These are phyloP conservation scores for Linum trigynum DNA, from an alignment of 345 rosid species.

Conservation along the genomic window DNA sequence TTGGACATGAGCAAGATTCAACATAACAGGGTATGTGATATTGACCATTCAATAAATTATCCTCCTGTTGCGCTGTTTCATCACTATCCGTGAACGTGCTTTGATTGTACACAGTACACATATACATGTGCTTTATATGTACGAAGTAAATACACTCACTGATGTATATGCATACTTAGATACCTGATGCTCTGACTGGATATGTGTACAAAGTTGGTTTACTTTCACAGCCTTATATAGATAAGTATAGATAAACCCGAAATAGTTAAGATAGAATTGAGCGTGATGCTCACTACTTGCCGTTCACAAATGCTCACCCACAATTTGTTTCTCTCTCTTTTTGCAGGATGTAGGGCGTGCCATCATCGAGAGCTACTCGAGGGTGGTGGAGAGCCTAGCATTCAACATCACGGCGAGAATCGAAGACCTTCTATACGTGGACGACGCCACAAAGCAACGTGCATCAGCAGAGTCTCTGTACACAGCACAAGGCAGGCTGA, in stretches of 20 bases:
- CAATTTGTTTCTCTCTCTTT: neutral
- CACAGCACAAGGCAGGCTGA: slow-evolving; percentile 13
- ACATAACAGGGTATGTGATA: slow-evolving; percentile 1
- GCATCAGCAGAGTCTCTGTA: slow-evolving; percentile 20
- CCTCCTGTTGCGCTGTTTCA: neutral
- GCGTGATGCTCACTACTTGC: too few relatives aligned
- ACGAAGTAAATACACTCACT: too few relatives aligned
- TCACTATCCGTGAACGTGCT: too few relatives aligned
- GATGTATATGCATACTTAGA: too few relatives aligned
- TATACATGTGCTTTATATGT: too few relatives aligned
- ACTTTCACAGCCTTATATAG: too few relatives aligned
- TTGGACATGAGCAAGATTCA: slow-evolving; percentile 8
- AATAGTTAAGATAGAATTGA: too few relatives aligned
- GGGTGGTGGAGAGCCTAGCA: slow-evolving; percentile 42
- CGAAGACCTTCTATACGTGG: slow-evolving; percentile 35
- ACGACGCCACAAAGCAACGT: slow-evolving; percentile 35
- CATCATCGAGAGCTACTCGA: slow-evolving; percentile 43
- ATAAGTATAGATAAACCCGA: too few relatives aligned
- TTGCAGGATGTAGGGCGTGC: slow-evolving; percentile 43
- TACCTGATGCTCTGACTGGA: too few relatives aligned
- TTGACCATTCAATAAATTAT: too few relatives aligned
- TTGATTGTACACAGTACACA: too few relatives aligned
- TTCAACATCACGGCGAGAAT: slow-evolving; percentile 34
- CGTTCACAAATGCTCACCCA: neutral
- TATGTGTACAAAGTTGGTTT: too few relatives aligned